Conservation (phyloP, 768 basidiomycete genomes). For the Psilocybe tampanensis region DNA sequence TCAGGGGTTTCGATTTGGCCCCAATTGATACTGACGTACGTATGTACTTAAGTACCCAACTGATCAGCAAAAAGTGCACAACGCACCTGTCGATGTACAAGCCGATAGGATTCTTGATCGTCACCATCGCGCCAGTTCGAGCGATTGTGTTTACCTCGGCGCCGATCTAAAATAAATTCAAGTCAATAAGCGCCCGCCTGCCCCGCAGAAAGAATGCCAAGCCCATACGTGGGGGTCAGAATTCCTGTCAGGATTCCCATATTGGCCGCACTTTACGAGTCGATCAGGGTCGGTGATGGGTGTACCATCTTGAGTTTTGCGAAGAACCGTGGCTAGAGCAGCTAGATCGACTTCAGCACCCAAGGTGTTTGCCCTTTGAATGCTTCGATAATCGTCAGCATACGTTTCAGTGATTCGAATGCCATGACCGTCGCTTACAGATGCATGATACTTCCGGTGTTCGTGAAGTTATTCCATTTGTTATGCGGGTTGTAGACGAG, state of each 20-base stretch:
- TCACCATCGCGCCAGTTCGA: constrained; percentile 5
- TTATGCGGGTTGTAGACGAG: constrained; percentile 2
- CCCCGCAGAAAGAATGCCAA: neutral
- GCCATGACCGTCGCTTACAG: neutral
- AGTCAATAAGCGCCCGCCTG: neutral
- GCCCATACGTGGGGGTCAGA: constrained; percentile 1
- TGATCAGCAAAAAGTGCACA: neutral
- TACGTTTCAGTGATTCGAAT: no score
- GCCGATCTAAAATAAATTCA: constrained; percentile 5
- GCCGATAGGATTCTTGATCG: constrained; percentile 7
- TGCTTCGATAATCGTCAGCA: no score
- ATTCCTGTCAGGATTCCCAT: neutral
- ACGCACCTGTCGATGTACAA: constrained; percentile 8
- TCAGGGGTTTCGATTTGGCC: constrained; percentile 1
- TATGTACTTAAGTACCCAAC: neutral
- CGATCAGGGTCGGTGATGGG: neutral
- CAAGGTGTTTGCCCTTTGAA: neutral
- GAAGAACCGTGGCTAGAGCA: neutral
- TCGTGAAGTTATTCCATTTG: constrained; percentile 1
- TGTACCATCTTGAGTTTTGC: neutral
- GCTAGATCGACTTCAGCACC: neutral
- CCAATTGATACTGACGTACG: constrained; percentile 2
- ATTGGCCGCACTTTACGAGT: neutral
- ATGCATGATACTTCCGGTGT: constrained; percentile 4
- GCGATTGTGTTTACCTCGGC: constrained; percentile 6